Conservation (phyloP, 192 early-diverging fungal genomes). For the Coemansia sp. region DNA sequence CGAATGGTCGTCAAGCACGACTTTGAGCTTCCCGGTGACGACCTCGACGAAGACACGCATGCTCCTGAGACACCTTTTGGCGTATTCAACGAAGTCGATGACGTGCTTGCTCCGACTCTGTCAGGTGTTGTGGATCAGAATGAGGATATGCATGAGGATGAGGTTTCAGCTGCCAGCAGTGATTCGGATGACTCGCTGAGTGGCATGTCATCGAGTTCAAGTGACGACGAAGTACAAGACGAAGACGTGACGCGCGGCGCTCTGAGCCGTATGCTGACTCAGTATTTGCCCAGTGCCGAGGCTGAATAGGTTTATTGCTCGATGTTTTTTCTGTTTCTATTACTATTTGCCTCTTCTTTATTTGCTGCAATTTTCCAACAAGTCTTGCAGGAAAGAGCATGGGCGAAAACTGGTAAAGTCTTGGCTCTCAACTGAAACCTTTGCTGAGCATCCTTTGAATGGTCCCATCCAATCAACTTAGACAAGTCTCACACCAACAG, state of each 20-base stretch:
- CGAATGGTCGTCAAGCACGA: constrained; percentile 50
- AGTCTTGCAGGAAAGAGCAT: too few relatives aligned
- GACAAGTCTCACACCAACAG: too few relatives aligned
- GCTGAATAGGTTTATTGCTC: neutral
- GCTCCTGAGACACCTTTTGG: constrained; percentile 1
- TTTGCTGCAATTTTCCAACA: too few relatives aligned
- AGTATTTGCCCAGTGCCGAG: constrained; percentile 20
- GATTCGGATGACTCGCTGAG: constrained; percentile 41
- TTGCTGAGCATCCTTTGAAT: too few relatives aligned
- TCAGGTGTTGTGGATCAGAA: constrained; percentile 8
- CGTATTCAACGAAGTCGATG: constrained; percentile 13
- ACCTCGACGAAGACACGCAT: constrained; percentile 4
- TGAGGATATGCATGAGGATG: constrained; percentile 9
- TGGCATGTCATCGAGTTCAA: constrained; percentile 49
- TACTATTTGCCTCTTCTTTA: neutral
- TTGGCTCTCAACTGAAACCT: too few relatives aligned
- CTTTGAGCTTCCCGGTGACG: constrained; percentile 39
- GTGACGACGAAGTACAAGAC: constrained; percentile 51
- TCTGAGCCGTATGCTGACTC: constrained; percentile 33
- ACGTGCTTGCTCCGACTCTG: constrained; percentile 1
- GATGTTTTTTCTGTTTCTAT: neutral
- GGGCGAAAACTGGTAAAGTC: too few relatives aligned
- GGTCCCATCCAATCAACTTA: too few relatives aligned
- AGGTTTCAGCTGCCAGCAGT: constrained; percentile 7
- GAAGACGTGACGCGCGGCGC: constrained; percentile 47